These are phyloP conservation scores for Pseudogymnoascus sp. DNA, from an alignment of 2,329 filamentous ascomycete genomes.

Conservation along the genomic window DNA sequence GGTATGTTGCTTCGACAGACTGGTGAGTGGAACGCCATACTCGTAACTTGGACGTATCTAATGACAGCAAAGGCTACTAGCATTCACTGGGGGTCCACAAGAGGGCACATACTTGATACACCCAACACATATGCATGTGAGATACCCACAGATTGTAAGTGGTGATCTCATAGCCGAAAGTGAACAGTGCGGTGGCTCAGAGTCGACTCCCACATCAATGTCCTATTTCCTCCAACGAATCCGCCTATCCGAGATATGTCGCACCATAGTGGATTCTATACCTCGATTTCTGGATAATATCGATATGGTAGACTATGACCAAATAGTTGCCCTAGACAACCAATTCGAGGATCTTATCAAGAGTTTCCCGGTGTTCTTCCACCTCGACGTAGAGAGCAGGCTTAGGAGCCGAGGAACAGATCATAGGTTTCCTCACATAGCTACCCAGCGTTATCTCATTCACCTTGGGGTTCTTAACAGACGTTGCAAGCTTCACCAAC, in stretches of 20 bases:
- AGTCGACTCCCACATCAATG: constrained; percentile 29
- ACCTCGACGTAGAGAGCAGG: constrained; percentile 18
- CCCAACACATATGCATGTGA: constrained; percentile 32
- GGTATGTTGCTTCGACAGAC: constrained; percentile 33
- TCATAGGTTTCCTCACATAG: constrained; percentile 17
- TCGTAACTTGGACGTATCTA: constrained; percentile 13
- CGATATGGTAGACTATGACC: constrained; percentile 24
- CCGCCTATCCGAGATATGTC: constrained; percentile 30
- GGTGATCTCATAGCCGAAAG: constrained; percentile 30
- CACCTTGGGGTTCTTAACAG: constrained; percentile 30
- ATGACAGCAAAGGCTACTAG: constrained; percentile 25
- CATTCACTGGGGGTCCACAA: constrained; percentile 29
- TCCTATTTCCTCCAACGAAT: constrained; percentile 32
- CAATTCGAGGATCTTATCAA: constrained; percentile 28
- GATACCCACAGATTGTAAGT: constrained; percentile 30
- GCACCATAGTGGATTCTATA: constrained; percentile 30
- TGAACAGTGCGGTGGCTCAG: constrained; percentile 19
- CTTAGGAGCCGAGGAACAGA: constrained; percentile 10
- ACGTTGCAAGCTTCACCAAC: constrained; percentile 32
- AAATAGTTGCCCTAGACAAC: constrained; percentile 29
- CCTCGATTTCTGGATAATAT: constrained; percentile 22
- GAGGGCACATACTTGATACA: constrained; percentile 32
- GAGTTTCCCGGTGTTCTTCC: constrained; percentile 30
- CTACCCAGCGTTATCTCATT: constrained; percentile 30
- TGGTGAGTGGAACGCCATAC: constrained; percentile 24